Conservation (phyloP, 495 filamentous ascomycete genomes). For the Penicillium parvum region DNA sequence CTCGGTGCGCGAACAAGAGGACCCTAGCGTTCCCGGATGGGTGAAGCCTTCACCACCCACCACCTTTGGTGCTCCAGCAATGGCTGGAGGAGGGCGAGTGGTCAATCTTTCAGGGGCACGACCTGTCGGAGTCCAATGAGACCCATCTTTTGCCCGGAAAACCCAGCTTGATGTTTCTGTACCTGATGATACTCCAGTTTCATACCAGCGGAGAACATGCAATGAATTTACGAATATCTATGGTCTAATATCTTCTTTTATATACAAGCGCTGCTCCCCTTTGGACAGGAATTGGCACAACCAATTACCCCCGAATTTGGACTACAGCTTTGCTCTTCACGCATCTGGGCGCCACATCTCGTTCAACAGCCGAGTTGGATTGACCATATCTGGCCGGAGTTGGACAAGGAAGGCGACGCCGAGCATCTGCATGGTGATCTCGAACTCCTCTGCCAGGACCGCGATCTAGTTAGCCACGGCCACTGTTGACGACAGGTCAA, state of each 20-base stretch:
- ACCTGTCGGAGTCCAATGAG: constrained; percentile 45
- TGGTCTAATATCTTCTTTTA: too few species aligned
- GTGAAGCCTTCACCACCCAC: constrained; percentile 35
- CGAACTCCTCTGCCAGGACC: constrained; percentile 20
- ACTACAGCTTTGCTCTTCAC: constrained; percentile 3
- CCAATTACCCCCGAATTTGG: too few species aligned
- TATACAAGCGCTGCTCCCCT: too few species aligned
- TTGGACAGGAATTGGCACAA: too few species aligned
- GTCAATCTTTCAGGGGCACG: constrained; percentile 50
- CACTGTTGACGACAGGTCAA: neutral
- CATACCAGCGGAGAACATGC: too few species aligned
- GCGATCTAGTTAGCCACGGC: neutral
- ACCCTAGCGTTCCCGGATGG: constrained; percentile 53
- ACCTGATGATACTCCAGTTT: constrained; percentile 7
- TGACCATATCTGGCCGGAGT: constrained; percentile 18
- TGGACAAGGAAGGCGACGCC: constrained; percentile 17
- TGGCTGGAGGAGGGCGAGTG: constrained; percentile 41
- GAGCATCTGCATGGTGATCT: constrained; percentile 22
- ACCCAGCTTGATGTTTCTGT: neutral
- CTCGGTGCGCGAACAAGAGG: constrained; percentile 36
- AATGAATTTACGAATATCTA: too few species aligned
- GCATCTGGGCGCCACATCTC: constrained; percentile 22
- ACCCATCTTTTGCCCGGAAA: neutral
- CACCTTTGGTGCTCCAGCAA: constrained; percentile 10
- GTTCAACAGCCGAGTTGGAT: constrained; percentile 16